Evolutionary conservation across 352 stramenopile genomes (phyloP).

Genomic region (Plasmopara viticola): DNA sequence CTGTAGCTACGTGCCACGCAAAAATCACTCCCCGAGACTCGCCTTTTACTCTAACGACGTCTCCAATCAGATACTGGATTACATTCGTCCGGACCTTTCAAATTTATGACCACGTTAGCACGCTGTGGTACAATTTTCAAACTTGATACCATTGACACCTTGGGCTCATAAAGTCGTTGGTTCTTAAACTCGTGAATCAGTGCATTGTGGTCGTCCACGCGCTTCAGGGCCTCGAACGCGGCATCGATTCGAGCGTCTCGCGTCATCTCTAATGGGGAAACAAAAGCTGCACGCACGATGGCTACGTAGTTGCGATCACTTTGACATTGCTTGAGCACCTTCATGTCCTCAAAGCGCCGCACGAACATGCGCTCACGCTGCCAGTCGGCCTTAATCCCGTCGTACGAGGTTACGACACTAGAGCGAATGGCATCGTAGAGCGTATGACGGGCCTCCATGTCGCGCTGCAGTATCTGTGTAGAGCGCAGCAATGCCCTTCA

Average conservation of each 20-base stretch:
- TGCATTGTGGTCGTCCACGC: slow-evolving; percentile 68
- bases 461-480: slow-evolving; percentile 41
- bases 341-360: slow-evolving; percentile 43
- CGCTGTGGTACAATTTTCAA: background rate
- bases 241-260: slow-evolving; percentile 46
- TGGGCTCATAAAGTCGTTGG: slow-evolving; percentile 40
- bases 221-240: slow-evolving; percentile 48
- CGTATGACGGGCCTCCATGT: slow-evolving; percentile 42
- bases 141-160: slow-evolving; percentile 27
- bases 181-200: slow-evolving; percentile 41
- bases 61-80: slow-evolving; percentile 56
- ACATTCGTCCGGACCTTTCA: slow-evolving; percentile 39
- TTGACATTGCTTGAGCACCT: slow-evolving; percentile 28
- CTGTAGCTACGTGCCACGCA: slow-evolving; percentile 37
- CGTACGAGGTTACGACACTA: slow-evolving; percentile 53
- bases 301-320: slow-evolving; percentile 20
- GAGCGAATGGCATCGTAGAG: slow-evolving; percentile 64
- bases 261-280: slow-evolving; percentile 25
- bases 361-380: slow-evolving; percentile 62
- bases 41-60: slow-evolving; percentile 57
- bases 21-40: slow-evolving; percentile 55
- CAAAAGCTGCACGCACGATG: slow-evolving; percentile 54
- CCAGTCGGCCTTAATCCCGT: slow-evolving; percentile 63
- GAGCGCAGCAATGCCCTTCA: slow-evolving; percentile 50
- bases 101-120: slow-evolving; percentile 2